Evolutionary conservation across 2,329 filamentous ascomycete genomes (phyloP).

Genomic region (Aureobasidium mangrovei): DNA sequence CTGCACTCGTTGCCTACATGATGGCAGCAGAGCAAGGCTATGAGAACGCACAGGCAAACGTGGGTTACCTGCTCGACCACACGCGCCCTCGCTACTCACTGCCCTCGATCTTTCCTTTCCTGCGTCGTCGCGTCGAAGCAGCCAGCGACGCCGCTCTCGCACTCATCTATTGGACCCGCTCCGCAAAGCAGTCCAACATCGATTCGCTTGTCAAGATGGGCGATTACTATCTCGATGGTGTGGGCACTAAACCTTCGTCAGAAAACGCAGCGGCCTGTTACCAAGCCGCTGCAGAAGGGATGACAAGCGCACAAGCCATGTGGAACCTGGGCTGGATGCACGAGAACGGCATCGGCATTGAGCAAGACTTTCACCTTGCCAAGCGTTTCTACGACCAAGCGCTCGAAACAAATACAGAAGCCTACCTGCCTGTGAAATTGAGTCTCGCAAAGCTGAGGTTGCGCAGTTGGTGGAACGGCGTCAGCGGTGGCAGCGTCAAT

Average conservation of each 20-base stretch:
- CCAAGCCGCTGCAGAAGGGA: conserved; percentile 79
- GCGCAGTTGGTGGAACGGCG: conserved; percentile 86
- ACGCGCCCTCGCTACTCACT: conserved; percentile 27
- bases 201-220: conserved; percentile 97
- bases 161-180: conserved; percentile 89
- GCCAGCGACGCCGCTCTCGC: conserved; percentile 57
- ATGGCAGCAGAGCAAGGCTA: conserved; percentile 90
- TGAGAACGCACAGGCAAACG: conserved; percentile 80
- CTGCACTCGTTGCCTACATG: conserved; percentile 71
- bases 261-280: conserved; percentile 93
- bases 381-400: conserved; percentile 95
- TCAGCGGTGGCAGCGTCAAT: conserved; percentile 85
- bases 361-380: conserved; percentile 93
- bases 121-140: conserved; percentile 26
- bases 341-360: conserved; percentile 86
- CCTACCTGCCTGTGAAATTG: conserved; percentile 84
- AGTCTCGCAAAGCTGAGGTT: conserved; percentile 76
- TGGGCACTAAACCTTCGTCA: conserved; percentile 47
- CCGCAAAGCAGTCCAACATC: conserved; percentile 84
- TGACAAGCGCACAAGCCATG: conserved; percentile 86
- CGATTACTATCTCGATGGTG: conserved; percentile 84
- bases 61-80: conserved; percentile 77
- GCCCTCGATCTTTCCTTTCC: conserved; percentile 19
- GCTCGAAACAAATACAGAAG: conserved; percentile 79
- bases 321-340: conserved; percentile 99